Conservation (phyloP, 164 flowering plant species). For the Piper betle region DNA sequence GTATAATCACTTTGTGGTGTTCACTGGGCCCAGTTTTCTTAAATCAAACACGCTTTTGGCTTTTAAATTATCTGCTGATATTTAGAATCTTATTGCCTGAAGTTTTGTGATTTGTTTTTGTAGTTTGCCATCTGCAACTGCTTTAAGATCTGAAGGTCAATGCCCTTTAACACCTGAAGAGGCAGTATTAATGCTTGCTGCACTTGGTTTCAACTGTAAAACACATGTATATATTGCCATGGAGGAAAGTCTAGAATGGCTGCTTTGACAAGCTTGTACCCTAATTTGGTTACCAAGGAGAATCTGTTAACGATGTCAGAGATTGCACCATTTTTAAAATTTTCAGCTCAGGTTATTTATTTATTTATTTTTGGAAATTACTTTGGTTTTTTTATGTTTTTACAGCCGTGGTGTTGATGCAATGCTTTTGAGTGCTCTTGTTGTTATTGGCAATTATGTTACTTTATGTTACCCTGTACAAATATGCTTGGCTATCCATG, state of each 20-base stretch:
- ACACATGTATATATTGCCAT: slow-evolving; percentile 71
- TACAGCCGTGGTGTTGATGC: too few species aligned
- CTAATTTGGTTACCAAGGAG: slow-evolving; percentile 89
- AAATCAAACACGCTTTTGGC: too few species aligned
- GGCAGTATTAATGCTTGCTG: slow-evolving; percentile 87
- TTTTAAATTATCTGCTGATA: too few species aligned
- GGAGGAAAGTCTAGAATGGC: slow-evolving; percentile 74
- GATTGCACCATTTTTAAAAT: slow-evolving; percentile 73
- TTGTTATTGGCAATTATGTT: background rate
- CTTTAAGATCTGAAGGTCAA: slow-evolving; percentile 67
- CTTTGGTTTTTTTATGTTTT: too few species aligned
- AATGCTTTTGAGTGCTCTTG: background rate
- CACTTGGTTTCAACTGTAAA: slow-evolving; percentile 81
- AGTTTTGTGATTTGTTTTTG: background rate
- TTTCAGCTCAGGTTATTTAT: slow-evolving; percentile 69
- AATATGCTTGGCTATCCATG: too few species aligned
- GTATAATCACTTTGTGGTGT: too few species aligned
- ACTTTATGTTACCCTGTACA: too few species aligned
- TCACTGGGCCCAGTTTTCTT: too few species aligned
- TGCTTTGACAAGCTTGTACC: slow-evolving; percentile 74
- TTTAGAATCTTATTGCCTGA: too few species aligned
- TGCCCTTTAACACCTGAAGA: slow-evolving; percentile 98
- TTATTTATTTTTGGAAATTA: too few species aligned
- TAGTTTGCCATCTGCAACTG: slow-evolving; percentile 81
- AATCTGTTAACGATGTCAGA: slow-evolving; percentile 70